phyloP scores from a whole-genome alignment of 306 rosid genomes.

The Hippophae rhamnoides region DNA sequence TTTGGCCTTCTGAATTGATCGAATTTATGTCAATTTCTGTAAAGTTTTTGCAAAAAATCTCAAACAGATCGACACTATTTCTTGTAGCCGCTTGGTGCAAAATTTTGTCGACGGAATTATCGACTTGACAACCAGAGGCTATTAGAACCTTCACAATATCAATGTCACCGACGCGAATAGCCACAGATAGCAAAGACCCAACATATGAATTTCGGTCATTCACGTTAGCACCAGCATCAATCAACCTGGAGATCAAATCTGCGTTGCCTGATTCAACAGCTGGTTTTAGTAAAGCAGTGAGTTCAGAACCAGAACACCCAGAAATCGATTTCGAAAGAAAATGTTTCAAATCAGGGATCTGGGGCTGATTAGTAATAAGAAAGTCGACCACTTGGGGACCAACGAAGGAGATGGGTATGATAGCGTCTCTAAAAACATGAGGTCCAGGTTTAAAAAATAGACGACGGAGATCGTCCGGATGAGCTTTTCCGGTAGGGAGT shows the following conservation, averaged over 20 bases:
- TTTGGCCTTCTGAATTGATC: slow-evolving; percentile 31
- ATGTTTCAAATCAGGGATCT: slow-evolving; percentile 10
- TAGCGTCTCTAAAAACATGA: slow-evolving; percentile 76
- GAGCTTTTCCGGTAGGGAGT: slow-evolving; percentile 75
- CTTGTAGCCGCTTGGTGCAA: slow-evolving; percentile 47
- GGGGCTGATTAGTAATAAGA: slow-evolving; percentile 31
- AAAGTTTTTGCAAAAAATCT: slow-evolving; percentile 22
- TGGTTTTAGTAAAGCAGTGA: slow-evolving; percentile 34
- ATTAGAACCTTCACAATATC: slow-evolving; percentile 39
- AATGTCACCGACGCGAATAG: slow-evolving; percentile 30
- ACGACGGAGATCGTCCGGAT: slow-evolving; percentile 51
- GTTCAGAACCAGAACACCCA: slow-evolving; percentile 34
- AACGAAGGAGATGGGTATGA: slow-evolving; percentile 41
- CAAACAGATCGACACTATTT: slow-evolving; percentile 50
- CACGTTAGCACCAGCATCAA: slow-evolving; percentile 56
- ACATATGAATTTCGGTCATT: slow-evolving; percentile 24
- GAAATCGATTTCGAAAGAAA: slow-evolving; percentile 40
- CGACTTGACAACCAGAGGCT: slow-evolving; percentile 32
- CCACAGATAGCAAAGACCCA: slow-evolving; percentile 33
- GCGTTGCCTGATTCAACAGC: slow-evolving; percentile 35
- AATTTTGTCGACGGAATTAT: slow-evolving; percentile 24
- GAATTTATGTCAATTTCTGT: slow-evolving; percentile 28
- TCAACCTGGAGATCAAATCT: slow-evolving; percentile 29
- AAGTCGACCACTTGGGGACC: slow-evolving; percentile 53
- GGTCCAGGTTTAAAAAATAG: slow-evolving; percentile 55